Conservation (phyloP, 1,139 yeast species). For the Suhomyces atakaporum region DNA sequence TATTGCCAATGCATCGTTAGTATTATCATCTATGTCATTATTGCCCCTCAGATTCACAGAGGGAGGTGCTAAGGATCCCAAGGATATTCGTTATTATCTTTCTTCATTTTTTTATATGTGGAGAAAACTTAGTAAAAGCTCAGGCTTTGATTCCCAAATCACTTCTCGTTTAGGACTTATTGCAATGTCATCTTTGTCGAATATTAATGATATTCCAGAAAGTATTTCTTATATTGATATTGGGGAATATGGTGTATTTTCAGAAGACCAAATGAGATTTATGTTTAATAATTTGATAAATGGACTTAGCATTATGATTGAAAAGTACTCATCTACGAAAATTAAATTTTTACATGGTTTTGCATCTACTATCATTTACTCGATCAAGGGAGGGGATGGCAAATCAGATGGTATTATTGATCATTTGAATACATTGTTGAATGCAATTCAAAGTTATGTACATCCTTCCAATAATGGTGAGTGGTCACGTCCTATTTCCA, state of each 20-base stretch:
- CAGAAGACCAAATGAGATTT: conserved; percentile 58
- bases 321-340: conserved; percentile 41
- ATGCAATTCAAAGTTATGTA: conserved; percentile 78
- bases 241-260: conserved; percentile 59
- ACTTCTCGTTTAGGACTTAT: conserved; percentile 67
- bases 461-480: conserved; percentile 91
- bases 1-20: conserved; percentile 57
- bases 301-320: conserved; percentile 49
- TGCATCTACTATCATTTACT: conserved; percentile 64
- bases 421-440: conserved; percentile 55
- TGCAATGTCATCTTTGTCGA: conserved; percentile 50
- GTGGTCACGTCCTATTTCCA: conserved; percentile 77
- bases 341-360: conserved; percentile 57
- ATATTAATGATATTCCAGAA: conserved; percentile 27
- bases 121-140: conserved; percentile 59
- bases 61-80: conserved; percentile 25
- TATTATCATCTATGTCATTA: conserved; percentile 58
- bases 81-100: conserved; percentile 55
- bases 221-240: conserved; percentile 18
- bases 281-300: conserved; percentile 59
- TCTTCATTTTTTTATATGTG: conserved; percentile 76
- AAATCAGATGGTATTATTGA: conserved; percentile 52
- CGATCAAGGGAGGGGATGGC: conserved; percentile 55
- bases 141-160: conserved; percentile 65
- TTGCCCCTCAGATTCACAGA: conserved; percentile 45